Base-by-base conservation (phyloP, 345 rosid species). In the Gossypium thurberi region DNA sequence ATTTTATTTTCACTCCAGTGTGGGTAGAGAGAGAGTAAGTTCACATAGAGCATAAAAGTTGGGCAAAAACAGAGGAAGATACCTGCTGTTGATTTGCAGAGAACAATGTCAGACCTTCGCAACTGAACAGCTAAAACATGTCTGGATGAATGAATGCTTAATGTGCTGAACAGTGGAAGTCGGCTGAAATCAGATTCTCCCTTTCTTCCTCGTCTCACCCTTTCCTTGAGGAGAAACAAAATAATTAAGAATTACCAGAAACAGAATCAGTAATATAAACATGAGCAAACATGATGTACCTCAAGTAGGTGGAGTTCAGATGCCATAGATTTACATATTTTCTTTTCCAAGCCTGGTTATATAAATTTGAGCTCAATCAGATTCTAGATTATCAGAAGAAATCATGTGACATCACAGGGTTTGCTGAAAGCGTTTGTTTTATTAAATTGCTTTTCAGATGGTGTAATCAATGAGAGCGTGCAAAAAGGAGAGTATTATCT, bases 391-490 rank as follows among this genome's bases (percentile, higher is more conserved):
- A 42, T 53, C 8, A 53, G 70, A 9, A 62, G 72, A 11, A 14
- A 23, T 60, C 20, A 55, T 62, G n/a, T 6, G 33, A 62, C 25
- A 50, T 44, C 65, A 43, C 50, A 7, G 13, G 37, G 74, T 33
- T 33, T 69, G 15, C 6, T 2, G 18, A 26, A 60, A 62, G 28
- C 23, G 6, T 9, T 64, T 48, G 25, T 42, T 18, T 42, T 20
- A 64, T 10, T 65, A 62, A 42, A 65, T 61, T 77, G 68, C 44
- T 18, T 58, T 43, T 72, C 56, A 28, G 25, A 48, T 10, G 60
- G 74, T 33, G 20, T 4, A 69, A 28, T 79, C 77, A 81, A 62
- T 52, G 78, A 77, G 76, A 68, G 18, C 75, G 81, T 18, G 78
- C 61, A 51, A 81, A 79, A 70, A 74, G 42, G 52, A 56, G 73